Evolutionary conservation across 1,139 yeast species (phyloP).

Genomic region (Scheffersomyces quercinus): DNA sequence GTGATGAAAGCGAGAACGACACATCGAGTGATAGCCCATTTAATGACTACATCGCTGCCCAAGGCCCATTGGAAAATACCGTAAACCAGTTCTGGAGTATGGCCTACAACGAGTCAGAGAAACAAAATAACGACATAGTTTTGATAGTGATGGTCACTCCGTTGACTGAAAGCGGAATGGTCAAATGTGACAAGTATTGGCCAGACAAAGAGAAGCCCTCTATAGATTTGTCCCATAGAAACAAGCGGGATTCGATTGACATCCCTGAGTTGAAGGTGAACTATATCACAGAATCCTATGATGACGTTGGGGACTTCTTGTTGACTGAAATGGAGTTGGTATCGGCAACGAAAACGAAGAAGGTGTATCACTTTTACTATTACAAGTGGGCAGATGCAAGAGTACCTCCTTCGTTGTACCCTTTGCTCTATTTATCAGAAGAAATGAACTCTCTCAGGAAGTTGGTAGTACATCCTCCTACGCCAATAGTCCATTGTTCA

Average conservation of each 20-base stretch:
- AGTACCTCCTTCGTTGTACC: constrained; percentile 44
- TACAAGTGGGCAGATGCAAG: constrained; percentile 59
- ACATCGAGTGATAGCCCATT: constrained; percentile 3
- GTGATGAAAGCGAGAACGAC: neutral
- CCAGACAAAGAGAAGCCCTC: constrained; percentile 30
- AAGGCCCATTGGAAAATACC: constrained; percentile 67
- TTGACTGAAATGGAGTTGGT: constrained; percentile 30
- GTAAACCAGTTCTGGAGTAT: constrained; percentile 82
- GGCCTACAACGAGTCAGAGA: constrained; percentile 55
- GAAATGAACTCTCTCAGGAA: constrained; percentile 19
- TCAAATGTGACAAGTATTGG: constrained; percentile 82
- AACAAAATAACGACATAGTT: constrained; percentile 38
- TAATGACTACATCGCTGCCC: constrained; percentile 40
- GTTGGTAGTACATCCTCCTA: constrained; percentile 12
- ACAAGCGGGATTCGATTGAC: constrained; percentile 25
- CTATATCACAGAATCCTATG: constrained; percentile 18
- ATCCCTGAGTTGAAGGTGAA: constrained; percentile 20
- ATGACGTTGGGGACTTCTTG: constrained; percentile 25
- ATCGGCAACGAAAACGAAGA: constrained; percentile 25
- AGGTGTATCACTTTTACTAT: constrained; percentile 55
- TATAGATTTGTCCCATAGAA: constrained; percentile 20
- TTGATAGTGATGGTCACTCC: constrained; percentile 90
- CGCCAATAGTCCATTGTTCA: constrained; percentile 68
- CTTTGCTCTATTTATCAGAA: constrained; percentile 34
- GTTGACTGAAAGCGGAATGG: constrained; percentile 54